phyloP scores from a whole-genome alignment of 495 filamentous ascomycete species.

The Penicillium turbatum region DNA sequence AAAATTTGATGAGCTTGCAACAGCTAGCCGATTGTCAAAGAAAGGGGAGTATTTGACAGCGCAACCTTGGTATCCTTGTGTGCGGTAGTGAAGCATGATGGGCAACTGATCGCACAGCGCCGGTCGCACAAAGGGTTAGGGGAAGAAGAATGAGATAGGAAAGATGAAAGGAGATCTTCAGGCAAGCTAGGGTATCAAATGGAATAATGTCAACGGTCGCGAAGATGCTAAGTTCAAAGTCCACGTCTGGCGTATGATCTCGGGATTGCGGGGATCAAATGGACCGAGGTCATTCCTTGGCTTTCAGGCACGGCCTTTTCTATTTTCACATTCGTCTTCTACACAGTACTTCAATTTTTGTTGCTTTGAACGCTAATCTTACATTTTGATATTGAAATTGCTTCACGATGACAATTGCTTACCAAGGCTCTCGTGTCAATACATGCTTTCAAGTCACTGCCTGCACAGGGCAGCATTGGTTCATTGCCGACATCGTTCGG shows the following conservation, averaged over 20 bases:
- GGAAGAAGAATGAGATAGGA: not conserved
- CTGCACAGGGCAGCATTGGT: too few species aligned
- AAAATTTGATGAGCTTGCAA: conserved; percentile 83
- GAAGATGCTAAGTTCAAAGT: not conserved
- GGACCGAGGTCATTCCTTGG: conserved; percentile 8
- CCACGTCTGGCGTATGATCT: not conserved
- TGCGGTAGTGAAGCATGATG: conserved; percentile 86
- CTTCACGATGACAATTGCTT: too few species aligned
- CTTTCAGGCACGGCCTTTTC: conserved; percentile 1
- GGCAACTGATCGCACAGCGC: conserved; percentile 9
- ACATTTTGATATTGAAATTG: too few species aligned
- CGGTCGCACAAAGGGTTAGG: conserved; percentile 2
- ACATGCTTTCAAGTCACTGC: too few species aligned
- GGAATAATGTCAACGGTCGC: not conserved
- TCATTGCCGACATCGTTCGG: too few species aligned
- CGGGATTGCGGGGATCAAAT: conserved; percentile 13
- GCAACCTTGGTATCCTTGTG: conserved; percentile 89
- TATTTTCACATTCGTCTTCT: not conserved
- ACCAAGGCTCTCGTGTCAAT: too few species aligned
- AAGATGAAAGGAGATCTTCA: not conserved
- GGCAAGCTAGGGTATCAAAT: conserved; percentile 15
- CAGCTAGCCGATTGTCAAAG: conserved; percentile 89
- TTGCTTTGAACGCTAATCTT: not conserved
- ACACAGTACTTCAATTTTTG: not conserved
- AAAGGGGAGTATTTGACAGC: conserved; percentile 97